Conservation (phyloP, 805 yeast genomes). For the Danielia reshetovae region DNA sequence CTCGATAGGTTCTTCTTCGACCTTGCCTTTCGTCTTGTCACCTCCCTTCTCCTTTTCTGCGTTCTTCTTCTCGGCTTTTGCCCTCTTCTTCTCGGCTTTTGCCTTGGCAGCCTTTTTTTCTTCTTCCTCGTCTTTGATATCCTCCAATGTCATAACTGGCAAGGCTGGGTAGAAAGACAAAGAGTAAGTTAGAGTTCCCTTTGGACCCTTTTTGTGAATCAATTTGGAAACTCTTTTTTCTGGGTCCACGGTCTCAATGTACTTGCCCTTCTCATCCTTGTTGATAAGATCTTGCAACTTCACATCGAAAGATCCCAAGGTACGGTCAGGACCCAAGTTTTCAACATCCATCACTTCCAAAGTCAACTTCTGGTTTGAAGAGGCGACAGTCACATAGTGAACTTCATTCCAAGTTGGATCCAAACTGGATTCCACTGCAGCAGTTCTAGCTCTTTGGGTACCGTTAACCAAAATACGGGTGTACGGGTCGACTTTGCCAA, state of each 20-base stretch:
- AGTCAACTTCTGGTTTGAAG: constrained; percentile 76
- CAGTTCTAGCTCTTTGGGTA: constrained; percentile 71
- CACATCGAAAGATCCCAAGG: constrained; percentile 78
- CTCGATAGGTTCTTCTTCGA: constrained; percentile 27
- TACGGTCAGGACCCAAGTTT: constrained; percentile 71
- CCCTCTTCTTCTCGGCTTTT: constrained; percentile 23
- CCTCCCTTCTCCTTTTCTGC: constrained; percentile 11
- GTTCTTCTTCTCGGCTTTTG: constrained; percentile 29
- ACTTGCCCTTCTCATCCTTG: constrained; percentile 60
- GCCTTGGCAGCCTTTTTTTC: constrained; percentile 22
- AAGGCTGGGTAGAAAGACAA: constrained; percentile 80
- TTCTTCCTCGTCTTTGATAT: constrained; percentile 49
- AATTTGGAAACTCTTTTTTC: constrained; percentile 59
- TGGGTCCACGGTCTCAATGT: constrained; percentile 53
- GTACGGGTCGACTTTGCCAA: constrained; percentile 93
- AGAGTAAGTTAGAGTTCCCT: constrained; percentile 72
- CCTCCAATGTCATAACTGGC: constrained; percentile 76
- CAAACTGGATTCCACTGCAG: constrained; percentile 57
- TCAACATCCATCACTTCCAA: constrained; percentile 93
- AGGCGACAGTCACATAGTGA: constrained; percentile 75
- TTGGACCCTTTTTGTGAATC: constrained; percentile 73
- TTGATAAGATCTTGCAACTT: constrained; percentile 63
- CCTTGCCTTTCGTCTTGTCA: constrained; percentile 23
- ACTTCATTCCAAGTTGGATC: constrained; percentile 86
- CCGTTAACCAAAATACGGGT: constrained; percentile 76